Evolutionary conservation across 805 yeast genomes (phyloP), one percentile per base, ranked within the genome.

Genomic region (Myxozyma monticola): DNA sequence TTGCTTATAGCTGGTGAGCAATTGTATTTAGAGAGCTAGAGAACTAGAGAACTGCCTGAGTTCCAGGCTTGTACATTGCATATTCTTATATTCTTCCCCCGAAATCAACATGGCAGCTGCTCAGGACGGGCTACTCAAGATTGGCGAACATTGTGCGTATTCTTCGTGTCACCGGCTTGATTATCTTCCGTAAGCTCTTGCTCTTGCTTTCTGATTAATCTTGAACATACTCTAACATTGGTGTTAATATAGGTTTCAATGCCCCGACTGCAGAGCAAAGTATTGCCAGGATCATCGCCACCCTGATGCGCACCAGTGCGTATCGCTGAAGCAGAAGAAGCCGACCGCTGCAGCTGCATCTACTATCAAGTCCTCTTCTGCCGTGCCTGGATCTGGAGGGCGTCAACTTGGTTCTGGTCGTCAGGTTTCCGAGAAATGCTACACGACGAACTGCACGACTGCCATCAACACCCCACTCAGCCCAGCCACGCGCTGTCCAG

Each of bases 141-240:
- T 81, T 4, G 86, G 86, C n/a, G 65, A 74, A 49, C 78, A 79
- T 59, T 81, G 86, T 63, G 59, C 64, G 24, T 66, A 43, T 24
- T 25, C 25, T 3, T 15, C 72, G 15, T 81, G 86, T 62, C 68
- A 73, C 39, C 71, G 69, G 53, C 66, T 80, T 5, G 86, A 81
- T 62, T 81, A 81, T 56, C 66, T 81, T 25, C 86, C 86, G 15
- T 54, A 42, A 21, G 58, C 39, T 2, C 20, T 12, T 18, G 4
- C 15, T 12, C 5, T 28, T 12, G n/a, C n/a, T n/a, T 10, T 28
- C 12, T 28, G 20, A 12, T 12, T 31, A 3, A 34, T 18, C 7
- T 12, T 28, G 34, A 37, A 3, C 20, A n/a, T 7, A n/a, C 37
- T 25, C 26, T 22, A 33, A 15, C 22, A n/a, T 4, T 8, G 14